Percentiles rank a stretch among this genome's conserved stretches.
Conservation (phyloP, 2,329 filamentous ascomycete genomes). For the Rutstroemia sp. region DNA sequence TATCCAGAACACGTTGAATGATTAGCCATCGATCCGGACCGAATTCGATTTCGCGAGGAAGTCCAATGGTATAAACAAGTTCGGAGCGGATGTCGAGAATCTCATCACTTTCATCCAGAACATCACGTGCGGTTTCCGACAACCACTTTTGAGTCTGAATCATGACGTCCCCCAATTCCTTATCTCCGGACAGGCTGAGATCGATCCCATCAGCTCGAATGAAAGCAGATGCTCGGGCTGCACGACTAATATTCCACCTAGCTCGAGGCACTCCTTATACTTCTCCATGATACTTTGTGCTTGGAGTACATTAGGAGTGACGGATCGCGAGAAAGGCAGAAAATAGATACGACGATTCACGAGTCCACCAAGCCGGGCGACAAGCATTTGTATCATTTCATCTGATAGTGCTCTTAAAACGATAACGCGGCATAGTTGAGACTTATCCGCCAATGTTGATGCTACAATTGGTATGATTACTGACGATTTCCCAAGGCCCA, state of each 20-base stretch:
- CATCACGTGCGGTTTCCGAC: conserved; percentile 39
- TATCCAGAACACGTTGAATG: conserved; percentile 43
- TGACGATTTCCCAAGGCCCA: conserved; percentile 65
- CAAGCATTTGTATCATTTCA: conserved; percentile 53
- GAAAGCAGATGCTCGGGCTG: conserved; percentile 60
- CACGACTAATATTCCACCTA: conserved; percentile 48
- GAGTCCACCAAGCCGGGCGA: conserved; percentile 47
- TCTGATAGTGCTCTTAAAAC: conserved; percentile 53
- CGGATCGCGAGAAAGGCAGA: conserved; percentile 50
- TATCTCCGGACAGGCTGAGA: conserved; percentile 30
- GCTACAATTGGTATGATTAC: conserved; percentile 62
- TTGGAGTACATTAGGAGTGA: conserved; percentile 30
- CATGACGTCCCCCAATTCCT: conserved; percentile 30
- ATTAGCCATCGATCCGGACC: conserved; percentile 49
- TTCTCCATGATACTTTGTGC: conserved; percentile 33
- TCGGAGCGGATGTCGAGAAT: conserved; percentile 55
- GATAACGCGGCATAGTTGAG: conserved; percentile 47
- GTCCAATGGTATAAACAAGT: conserved; percentile 55
- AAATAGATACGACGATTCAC: conserved; percentile 46
- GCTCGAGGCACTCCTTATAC: conserved; percentile 39
- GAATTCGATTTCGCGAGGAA: conserved; percentile 42
- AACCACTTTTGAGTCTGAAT: conserved; percentile 39
- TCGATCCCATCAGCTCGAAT: conserved; percentile 56
- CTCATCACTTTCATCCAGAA: conserved; percentile 61
- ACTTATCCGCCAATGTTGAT: conserved; percentile 42